These are phyloP conservation scores for Kwoniella shandongensis DNA, from an alignment of 768 basidiomycete genomes.

Conservation along the genomic window DNA sequence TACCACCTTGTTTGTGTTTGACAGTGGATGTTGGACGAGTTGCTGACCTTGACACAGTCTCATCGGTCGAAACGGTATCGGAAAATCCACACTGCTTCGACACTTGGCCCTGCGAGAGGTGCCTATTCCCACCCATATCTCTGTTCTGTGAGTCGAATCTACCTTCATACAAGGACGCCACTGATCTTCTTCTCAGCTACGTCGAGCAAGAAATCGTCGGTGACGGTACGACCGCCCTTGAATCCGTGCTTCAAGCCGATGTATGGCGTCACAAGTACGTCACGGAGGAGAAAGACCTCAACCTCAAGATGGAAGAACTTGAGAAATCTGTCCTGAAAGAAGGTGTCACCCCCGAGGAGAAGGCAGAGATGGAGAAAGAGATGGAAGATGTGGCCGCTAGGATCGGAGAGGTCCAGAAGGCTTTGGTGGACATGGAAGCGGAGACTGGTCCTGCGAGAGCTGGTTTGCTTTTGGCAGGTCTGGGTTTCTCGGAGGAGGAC, in stretches of 20 bases:
- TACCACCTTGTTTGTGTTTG: background rate
- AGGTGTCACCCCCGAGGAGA: constrained; percentile 71
- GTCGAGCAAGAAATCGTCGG: constrained; percentile 99
- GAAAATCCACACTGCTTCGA: constrained; percentile 92
- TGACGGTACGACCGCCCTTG: constrained; percentile 86
- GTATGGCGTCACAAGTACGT: constrained; percentile 94
- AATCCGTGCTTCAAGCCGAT: constrained; percentile 98
- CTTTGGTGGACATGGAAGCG: constrained; percentile 96
- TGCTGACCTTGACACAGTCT: constrained; percentile 39
- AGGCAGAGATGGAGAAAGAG: constrained; percentile 55
- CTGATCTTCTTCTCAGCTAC: constrained; percentile 56
- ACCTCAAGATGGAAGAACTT: constrained; percentile 68
- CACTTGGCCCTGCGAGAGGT: constrained; percentile 95
- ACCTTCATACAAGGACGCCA: background rate
- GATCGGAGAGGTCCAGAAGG: constrained; percentile 82
- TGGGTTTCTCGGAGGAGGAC: constrained; percentile 87
- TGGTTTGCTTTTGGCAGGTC: constrained; percentile 81
- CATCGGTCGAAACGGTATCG: constrained; percentile 64
- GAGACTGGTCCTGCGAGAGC: constrained; percentile 95
- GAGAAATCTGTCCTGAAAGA: constrained; percentile 61
- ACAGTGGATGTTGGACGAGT: background rate
- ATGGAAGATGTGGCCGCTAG: constrained; percentile 79
- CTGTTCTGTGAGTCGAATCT: constrained; percentile 62
- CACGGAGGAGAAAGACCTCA: constrained; percentile 76
- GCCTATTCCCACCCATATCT: constrained; percentile 88